Percentiles rank a stretch among this genome's conserved stretches.
phyloP scores from a whole-genome alignment of 2,329 filamentous ascomycete genomes.

The Incumbomyces delicatus region DNA sequence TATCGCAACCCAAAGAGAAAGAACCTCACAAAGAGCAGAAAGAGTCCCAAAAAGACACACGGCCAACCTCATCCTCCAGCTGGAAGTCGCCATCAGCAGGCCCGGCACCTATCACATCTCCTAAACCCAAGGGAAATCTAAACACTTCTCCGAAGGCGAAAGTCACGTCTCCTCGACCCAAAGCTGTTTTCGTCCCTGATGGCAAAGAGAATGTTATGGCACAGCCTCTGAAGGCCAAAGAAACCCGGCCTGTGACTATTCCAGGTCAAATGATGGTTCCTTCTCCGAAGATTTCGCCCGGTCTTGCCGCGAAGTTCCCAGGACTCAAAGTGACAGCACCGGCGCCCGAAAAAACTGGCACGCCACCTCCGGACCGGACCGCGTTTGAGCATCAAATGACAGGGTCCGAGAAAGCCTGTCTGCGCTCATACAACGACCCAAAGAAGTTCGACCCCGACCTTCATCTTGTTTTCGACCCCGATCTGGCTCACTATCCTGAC shows the following conservation, averaged over 20 bases:
- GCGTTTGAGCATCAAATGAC: neutral
- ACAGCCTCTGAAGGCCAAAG: neutral
- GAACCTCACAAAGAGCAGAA: neutral
- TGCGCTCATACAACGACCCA: too few species aligned
- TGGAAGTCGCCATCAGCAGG: conserved; percentile 7
- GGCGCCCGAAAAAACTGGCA: too few species aligned
- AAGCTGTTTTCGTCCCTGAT: neutral
- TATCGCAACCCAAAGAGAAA: neutral
- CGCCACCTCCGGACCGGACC: too few species aligned
- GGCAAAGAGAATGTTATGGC: conserved; percentile 2
- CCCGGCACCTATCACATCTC: conserved; percentile 7
- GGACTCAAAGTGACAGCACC: too few species aligned
- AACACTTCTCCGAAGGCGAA: neutral
- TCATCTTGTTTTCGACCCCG: neutral
- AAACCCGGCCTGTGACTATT: neutral
- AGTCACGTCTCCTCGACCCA: neutral
- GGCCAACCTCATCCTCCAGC: conserved; percentile 7
- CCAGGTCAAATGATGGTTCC: neutral
- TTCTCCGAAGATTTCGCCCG: neutral
- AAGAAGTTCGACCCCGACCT: too few species aligned
- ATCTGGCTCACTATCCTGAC: neutral
- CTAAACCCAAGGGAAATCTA: conserved; percentile 8
- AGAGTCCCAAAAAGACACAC: neutral
- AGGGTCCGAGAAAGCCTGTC: conserved; percentile 11
- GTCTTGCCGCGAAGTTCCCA: neutral